phyloP scores from a whole-genome alignment of 768 basidiomycete genomes.

The Leccinum disarticulatum region DNA sequence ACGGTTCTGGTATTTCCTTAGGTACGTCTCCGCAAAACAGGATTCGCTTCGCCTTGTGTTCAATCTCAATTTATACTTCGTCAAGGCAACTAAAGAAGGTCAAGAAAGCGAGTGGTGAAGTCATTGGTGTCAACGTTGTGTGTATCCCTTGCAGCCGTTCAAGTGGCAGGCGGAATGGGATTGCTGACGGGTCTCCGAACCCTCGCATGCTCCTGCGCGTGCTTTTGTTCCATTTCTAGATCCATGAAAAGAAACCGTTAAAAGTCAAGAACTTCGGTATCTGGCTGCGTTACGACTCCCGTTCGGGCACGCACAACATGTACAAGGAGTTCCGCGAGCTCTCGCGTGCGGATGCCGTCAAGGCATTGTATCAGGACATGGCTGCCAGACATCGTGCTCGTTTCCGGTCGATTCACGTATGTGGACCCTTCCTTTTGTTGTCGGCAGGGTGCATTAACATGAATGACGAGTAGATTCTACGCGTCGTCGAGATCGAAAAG shows the following conservation, averaged over 20 bases:
- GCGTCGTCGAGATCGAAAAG: slow-evolving; percentile 95
- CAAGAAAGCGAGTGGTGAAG: slow-evolving; percentile 99
- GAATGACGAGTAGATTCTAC: slow-evolving; percentile 69
- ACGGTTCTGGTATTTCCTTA: slow-evolving; percentile 99
- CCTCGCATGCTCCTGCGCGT: slow-evolving; percentile 5
- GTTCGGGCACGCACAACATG: slow-evolving; percentile 99
- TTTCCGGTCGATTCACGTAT: slow-evolving; percentile 96
- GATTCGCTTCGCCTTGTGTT: not conserved
- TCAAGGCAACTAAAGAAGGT: slow-evolving; percentile 94
- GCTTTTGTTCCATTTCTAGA: slow-evolving; percentile 53
- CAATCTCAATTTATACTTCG: not conserved
- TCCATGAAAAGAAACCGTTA: slow-evolving; percentile 95
- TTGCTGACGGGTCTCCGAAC: slow-evolving; percentile 42
- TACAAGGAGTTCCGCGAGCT: slow-evolving; percentile 99
- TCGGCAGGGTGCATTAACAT: slow-evolving; percentile 2
- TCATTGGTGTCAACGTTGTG: slow-evolving; percentile 97
- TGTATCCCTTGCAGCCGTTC: slow-evolving; percentile 76
- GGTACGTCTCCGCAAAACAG: slow-evolving; percentile 46
- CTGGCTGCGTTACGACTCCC: slow-evolving; percentile 99
- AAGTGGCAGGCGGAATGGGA: slow-evolving; percentile 85
- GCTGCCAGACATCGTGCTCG: slow-evolving; percentile 98
- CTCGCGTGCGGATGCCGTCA: slow-evolving; percentile 91
- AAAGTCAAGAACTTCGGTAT: slow-evolving; percentile 99
- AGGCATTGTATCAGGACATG: slow-evolving; percentile 99
- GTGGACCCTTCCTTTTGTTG: slow-evolving; percentile 28